Percentiles rank a stretch among this genome's conserved stretches.
phyloP scores from a whole-genome alignment of 768 basidiomycete species.

The Hemileccinum impolitum region DNA sequence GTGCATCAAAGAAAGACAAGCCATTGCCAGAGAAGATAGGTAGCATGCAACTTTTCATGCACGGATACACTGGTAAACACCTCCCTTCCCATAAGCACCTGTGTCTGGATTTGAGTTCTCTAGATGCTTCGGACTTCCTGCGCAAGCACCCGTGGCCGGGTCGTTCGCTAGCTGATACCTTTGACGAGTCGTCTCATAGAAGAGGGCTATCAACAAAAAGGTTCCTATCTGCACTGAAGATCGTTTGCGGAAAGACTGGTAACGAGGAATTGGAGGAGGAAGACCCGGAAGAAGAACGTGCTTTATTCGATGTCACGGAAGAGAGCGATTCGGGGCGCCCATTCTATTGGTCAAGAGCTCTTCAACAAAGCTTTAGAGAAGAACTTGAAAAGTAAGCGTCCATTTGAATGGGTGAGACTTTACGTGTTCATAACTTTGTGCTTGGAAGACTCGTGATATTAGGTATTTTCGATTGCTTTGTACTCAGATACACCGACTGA shows the following conservation, averaged over 20 bases:
- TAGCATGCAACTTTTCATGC: constrained; percentile 85
- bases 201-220: constrained; percentile 67
- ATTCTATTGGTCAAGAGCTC: constrained; percentile 78
- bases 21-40: constrained; percentile 85
- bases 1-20: constrained; percentile 78
- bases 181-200: constrained; percentile 79
- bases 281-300: constrained; percentile 73
- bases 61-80: constrained; percentile 68
- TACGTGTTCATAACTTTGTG: constrained; percentile 10
- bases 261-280: constrained; percentile 69
- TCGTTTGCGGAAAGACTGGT: constrained; percentile 84
- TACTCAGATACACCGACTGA: constrained; percentile 3
- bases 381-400: constrained; percentile 78
- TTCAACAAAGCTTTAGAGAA: constrained; percentile 82
- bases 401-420: background rate
- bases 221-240: constrained; percentile 62
- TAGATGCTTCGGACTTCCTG: constrained; percentile 86
- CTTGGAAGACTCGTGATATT: constrained; percentile 71
- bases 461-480: constrained; percentile 38
- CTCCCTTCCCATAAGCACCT: background rate
- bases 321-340: constrained; percentile 50
- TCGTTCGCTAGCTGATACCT: constrained; percentile 78
- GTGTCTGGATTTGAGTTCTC: background rate
- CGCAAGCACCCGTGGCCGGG: constrained; percentile 87
- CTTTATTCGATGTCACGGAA: constrained; percentile 64